Base-by-base conservation (phyloP, 73 alveolate species). In the Symbiodinium pilosum region DNA sequence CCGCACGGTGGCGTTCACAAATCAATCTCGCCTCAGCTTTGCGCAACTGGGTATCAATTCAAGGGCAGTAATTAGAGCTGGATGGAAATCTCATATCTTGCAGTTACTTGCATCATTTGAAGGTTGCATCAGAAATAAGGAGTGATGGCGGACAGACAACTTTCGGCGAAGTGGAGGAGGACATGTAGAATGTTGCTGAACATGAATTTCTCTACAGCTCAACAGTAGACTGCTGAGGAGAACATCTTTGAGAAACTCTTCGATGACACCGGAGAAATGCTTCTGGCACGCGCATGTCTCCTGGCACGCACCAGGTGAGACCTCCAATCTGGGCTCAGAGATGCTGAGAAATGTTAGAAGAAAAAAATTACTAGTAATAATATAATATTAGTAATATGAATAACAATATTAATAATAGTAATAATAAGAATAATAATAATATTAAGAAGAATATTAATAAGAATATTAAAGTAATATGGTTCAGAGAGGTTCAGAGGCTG, bases 241-340 rank as follows among this genome's bases (percentile, higher is more conserved):
- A 88, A 88, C 86, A 88, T 88, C 73, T 88, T 88, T 26, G 95
- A 88, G 43, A 59, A 88, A 38, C 95, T 88, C 47, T 88, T 88
- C 43, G 95, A 88, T 40, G 95, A 88, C 69, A 88, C 95, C 20
- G 95, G 95, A 38, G 95, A 88, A 36, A 64, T 88, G 95, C 86
- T 88, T 18, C 38, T 88, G 95, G 86, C 95, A 9, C 71, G 95
- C 30, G 95, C 95, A 3, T 88, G 95, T 64, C 81, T 64, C 81
- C 30, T 64, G 81, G 18, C n/a, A 64, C 24, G 81, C 81, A 64
- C 81, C 3, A n/a, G n/a, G n/a, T n/a, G n/a, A n/a, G n/a, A n/a
- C n/a, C n/a, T n/a, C n/a, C n/a, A n/a, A n/a, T n/a, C n/a, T n/a
- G n/a, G n/a, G n/a, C n/a, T n/a, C n/a, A n/a, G n/a, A n/a, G n/a